These are phyloP conservation scores for Monocercomonoides exilis DNA, from an alignment of 78 protist species.

Conservation along the genomic window DNA sequence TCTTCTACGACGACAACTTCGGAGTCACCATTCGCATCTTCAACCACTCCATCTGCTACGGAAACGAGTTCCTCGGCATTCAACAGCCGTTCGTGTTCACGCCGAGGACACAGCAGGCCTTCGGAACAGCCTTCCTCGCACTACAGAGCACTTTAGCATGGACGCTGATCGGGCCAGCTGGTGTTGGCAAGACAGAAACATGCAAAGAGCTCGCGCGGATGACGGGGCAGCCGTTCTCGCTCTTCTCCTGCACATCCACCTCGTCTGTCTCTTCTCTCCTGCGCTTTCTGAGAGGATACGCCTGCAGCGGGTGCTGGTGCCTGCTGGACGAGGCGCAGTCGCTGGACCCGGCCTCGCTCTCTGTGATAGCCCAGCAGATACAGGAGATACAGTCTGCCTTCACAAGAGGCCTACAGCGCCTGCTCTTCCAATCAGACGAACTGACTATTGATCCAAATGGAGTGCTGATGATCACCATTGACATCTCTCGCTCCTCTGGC, in stretches of 20 bases:
- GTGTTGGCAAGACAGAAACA: constrained; percentile 46
- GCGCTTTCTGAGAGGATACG: constrained; percentile 26
- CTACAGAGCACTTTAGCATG: neutral
- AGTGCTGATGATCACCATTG: neutral
- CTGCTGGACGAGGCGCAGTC: constrained; percentile 43
- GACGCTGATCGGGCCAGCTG: constrained; percentile 30
- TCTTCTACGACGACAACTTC: neutral
- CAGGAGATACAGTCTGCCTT: constrained; percentile 14
- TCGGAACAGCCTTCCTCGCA: neutral
- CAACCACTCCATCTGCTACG: neutral
- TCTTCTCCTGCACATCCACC: constrained; percentile 30
- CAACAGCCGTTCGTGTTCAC: neutral
- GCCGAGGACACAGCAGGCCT: neutral
- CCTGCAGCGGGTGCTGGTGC: constrained; percentile 22
- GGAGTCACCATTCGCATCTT: neutral
- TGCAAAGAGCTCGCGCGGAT: neutral
- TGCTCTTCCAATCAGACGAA: neutral
- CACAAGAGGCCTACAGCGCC: neutral
- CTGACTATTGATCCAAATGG: neutral
- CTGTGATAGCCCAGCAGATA: constrained; percentile 34
- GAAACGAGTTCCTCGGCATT: neutral
- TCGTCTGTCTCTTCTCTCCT: constrained; percentile 1
- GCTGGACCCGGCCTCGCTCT: constrained; percentile 22
- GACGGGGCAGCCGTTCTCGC: neutral
- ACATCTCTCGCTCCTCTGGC: too few relatives aligned